Evolutionary conservation across 2,329 filamentous ascomycete genomes (phyloP), one percentile per base, ranked within the genome.

Genomic region (Paramyrothecium roridum): DNA sequence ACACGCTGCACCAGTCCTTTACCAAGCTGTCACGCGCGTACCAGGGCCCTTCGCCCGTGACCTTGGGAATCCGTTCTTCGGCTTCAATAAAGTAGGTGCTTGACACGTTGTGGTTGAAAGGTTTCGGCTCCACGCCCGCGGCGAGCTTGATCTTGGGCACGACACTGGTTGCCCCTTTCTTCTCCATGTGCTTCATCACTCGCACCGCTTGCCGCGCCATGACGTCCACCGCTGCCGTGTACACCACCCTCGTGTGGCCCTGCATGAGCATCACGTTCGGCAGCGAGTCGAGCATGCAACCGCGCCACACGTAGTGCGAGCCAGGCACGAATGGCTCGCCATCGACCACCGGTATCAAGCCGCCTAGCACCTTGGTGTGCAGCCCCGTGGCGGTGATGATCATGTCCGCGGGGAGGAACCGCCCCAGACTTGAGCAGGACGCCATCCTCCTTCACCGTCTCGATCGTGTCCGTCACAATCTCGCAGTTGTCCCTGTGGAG

Each of bases 381-480:
- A 91, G 73, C 0, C 87, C 87, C 0, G 87, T 90, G 0, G 87
- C 87, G 0, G 86, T 88, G 59, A 90, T 73, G 59, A 90, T 88
- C 56, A 89, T 81, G 65, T 90, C 87, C 0, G 86, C 80, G 2
- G 82, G 72, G 0, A 90, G 70, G 45, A 76, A 72, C 49, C 78
- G 56, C 2, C 82, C 79, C 0, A n/a, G 75, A 78, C 19, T 70
- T 66, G 4, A 83, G 75, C 50, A 70, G 59, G 13, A 86, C 79
- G 17, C 78, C 77, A 8, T 73, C 70, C 2, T 71, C 62, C 0
- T 78, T 82, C 3, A 84, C 76, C 0, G 71, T 77, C 20, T 79
- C 72, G 61, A 87, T 83, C 1, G 67, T 72, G 53, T 79, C 81
- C 0, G 82, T 85, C 1, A 80, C 75, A 2, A 85, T 65, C 33